Evolutionary conservation across 2,329 filamentous ascomycete genomes (phyloP).

Genomic region (Sarocladium strictum): DNA sequence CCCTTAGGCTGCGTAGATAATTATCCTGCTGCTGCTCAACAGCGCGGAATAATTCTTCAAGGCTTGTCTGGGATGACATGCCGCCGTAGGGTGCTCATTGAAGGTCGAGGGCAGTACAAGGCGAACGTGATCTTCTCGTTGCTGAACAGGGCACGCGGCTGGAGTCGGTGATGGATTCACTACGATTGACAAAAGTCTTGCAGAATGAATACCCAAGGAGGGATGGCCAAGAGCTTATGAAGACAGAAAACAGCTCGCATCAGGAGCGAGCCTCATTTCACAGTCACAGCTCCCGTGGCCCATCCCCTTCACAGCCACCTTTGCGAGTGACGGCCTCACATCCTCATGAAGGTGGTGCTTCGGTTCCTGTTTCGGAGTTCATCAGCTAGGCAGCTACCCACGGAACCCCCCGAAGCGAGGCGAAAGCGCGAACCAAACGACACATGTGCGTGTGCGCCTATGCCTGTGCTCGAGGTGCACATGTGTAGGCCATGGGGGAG

Average conservation of each 20-base stretch:
- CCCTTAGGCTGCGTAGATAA: conserved; percentile 23
- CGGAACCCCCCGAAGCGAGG: conserved; percentile 1
- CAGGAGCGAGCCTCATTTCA: neutral
- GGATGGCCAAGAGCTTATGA: neutral
- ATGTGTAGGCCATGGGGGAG: neutral
- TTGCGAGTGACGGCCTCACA: conserved; percentile 1
- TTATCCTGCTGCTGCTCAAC: conserved; percentile 29
- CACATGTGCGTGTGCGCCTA: neutral
- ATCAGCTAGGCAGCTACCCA: conserved; percentile 5
- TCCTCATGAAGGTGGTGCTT: neutral
- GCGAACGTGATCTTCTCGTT: neutral
- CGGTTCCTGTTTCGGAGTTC: conserved; percentile 2
- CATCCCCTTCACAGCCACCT: neutral
- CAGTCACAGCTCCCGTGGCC: neutral
- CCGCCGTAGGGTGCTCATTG: conserved; percentile 4
- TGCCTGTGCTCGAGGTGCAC: neutral
- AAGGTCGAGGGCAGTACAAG: neutral
- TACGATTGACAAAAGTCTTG: neutral
- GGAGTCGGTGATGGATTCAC: neutral
- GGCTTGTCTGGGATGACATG: conserved; percentile 15
- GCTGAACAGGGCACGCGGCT: neutral
- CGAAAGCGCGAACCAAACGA: neutral
- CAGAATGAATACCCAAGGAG: neutral
- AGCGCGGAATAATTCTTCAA: conserved; percentile 28
- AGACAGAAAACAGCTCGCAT: neutral